phyloP scores from a whole-genome alignment of 306 rosid species.

The Lupinus albus region DNA sequence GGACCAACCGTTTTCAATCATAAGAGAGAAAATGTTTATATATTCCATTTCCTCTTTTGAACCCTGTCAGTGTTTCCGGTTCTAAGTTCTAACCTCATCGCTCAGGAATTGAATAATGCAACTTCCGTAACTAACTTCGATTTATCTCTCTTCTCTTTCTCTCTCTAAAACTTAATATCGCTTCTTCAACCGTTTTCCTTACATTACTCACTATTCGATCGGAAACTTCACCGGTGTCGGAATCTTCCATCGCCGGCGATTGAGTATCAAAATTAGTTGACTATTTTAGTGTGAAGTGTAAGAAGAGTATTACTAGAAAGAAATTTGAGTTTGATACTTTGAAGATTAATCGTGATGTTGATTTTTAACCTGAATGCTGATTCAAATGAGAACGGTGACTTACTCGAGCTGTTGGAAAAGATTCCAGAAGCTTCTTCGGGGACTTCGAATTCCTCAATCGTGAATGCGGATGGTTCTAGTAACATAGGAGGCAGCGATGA shows the following conservation, averaged over 20 bases:
- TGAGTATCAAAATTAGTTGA: slow-evolving; percentile 31
- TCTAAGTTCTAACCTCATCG: slow-evolving; percentile 36
- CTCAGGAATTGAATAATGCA: slow-evolving; percentile 43
- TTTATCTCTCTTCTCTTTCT: slow-evolving; percentile 20
- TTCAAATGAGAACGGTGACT: slow-evolving; percentile 55
- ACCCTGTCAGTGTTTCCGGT: slow-evolving; percentile 41
- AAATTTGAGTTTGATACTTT: slow-evolving; percentile 34
- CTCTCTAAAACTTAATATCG: slow-evolving; percentile 5
- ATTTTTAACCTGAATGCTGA: slow-evolving; percentile 83
- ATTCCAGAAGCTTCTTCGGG: slow-evolving; percentile 72
- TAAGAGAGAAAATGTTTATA: slow-evolving; percentile 60
- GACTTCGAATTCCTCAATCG: slow-evolving; percentile 90
- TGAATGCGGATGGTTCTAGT: slow-evolving; percentile 92
- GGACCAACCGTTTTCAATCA: slow-evolving; percentile 49
- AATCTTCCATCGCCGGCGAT: slow-evolving; percentile 36
- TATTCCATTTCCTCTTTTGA: slow-evolving; percentile 60
- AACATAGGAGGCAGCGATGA: slow-evolving; percentile 73
- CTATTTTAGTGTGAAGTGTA: slow-evolving; percentile 4
- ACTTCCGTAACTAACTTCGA: slow-evolving; percentile 20
- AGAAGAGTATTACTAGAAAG: not conserved
- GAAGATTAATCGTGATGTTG: slow-evolving; percentile 57
- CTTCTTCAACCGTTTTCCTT: slow-evolving; percentile 43
- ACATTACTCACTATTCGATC: slow-evolving; percentile 29
- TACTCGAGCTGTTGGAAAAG: slow-evolving; percentile 47
- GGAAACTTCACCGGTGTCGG: slow-evolving; percentile 34